phyloP scores from a whole-genome alignment of 805 yeast genomes.

The Nakazawaea sp. region DNA sequence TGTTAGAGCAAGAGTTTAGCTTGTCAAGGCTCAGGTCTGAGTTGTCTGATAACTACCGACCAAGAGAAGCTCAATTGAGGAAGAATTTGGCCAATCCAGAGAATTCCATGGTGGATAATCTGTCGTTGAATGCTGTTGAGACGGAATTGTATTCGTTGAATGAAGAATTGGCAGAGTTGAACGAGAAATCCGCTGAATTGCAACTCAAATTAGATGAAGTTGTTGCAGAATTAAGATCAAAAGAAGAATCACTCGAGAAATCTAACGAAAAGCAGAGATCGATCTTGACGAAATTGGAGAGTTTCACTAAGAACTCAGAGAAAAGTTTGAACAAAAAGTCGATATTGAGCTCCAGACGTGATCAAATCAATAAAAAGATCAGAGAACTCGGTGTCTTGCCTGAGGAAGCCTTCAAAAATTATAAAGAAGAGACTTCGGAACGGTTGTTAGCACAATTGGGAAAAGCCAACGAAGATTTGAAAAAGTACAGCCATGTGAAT shows the following conservation, averaged over 20 bases:
- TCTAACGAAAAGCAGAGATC: constrained; percentile 52
- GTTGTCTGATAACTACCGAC: constrained; percentile 48
- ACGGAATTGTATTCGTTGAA: constrained; percentile 15
- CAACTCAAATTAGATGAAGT: constrained; percentile 23
- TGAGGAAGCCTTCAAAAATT: constrained; percentile 65
- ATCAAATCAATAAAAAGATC: constrained; percentile 65
- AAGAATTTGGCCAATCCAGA: constrained; percentile 15
- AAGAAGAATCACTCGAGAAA: constrained; percentile 34
- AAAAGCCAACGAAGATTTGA: constrained; percentile 47
- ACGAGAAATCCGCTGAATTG: constrained; percentile 22
- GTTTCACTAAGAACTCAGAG: constrained; percentile 58
- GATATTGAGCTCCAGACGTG: constrained; percentile 51
- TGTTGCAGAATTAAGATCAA: constrained; percentile 22
- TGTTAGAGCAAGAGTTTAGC: constrained; percentile 39
- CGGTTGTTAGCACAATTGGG: constrained; percentile 48
- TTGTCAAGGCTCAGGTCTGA: constrained; percentile 46
- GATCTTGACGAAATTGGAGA: constrained; percentile 49
- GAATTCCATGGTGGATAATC: constrained; percentile 13
- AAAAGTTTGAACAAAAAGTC: constrained; percentile 57
- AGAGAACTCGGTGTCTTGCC: constrained; percentile 86
- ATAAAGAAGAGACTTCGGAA: constrained; percentile 37
- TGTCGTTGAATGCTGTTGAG: constrained; percentile 8
- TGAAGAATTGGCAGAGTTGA: constrained; percentile 19
- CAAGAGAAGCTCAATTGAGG: constrained; percentile 37
- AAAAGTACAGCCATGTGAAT: constrained; percentile 70